Percentiles rank a stretch among this genome's conserved stretches.
Conservation (phyloP, 208 protist species). For the Naegleria gruberi region DNA sequence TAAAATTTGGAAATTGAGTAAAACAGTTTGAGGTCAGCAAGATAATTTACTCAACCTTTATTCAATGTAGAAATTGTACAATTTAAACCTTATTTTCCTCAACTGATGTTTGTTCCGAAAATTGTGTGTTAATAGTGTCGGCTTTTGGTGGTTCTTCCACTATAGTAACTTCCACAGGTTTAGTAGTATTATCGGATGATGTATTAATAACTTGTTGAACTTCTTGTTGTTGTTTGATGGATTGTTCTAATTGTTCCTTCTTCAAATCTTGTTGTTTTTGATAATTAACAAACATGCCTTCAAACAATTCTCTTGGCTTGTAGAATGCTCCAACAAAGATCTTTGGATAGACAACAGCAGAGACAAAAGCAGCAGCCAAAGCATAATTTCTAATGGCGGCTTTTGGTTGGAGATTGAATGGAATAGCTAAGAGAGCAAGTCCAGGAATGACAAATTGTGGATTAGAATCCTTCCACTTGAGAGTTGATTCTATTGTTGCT, state of each 20-base stretch:
- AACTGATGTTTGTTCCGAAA: background rate
- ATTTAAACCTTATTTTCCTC: background rate
- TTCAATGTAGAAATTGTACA: no score
- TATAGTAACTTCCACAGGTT: background rate
- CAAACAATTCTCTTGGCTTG: background rate
- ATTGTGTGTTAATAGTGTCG: background rate
- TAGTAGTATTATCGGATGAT: background rate
- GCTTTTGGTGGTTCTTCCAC: background rate
- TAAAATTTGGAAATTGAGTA: no score
- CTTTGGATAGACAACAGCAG: background rate
- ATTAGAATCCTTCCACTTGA: background rate
- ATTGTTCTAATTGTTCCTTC: no score
- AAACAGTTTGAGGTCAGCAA: no score
- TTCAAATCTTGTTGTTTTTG: background rate
- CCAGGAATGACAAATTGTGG: background rate
- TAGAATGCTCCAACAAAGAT: background rate
- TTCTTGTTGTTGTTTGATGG: background rate
- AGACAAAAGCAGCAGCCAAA: background rate
- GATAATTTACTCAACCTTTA: no score
- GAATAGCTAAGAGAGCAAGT: background rate
- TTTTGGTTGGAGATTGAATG: background rate
- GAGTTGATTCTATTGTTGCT: background rate
- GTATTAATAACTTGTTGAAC: background rate
- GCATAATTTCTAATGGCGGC: background rate
- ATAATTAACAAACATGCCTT: background rate